A percentile compares a stretch with the other conserved stretches of the same genome.
Conservation (phyloP, 352 stramenopile genomes). For the Globisporangium nagaii region DNA sequence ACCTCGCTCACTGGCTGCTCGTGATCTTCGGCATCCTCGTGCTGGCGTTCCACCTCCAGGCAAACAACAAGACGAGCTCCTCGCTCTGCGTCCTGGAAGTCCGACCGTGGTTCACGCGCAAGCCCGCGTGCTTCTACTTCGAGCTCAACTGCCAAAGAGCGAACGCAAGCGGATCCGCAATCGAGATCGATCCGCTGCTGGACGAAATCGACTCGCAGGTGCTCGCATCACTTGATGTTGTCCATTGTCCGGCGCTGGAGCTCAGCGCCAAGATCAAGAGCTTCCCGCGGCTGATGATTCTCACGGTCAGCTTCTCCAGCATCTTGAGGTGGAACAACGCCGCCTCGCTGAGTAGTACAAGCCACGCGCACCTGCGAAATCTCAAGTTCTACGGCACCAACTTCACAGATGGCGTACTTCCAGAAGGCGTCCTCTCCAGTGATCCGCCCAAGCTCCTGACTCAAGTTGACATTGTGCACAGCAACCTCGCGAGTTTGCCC, state of each 20-base stretch:
- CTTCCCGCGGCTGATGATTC: constrained; percentile 24
- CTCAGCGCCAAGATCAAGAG: constrained; percentile 16
- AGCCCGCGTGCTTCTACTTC: constrained; percentile 25
- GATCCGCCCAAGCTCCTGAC: constrained; percentile 19
- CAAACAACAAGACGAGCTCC: neutral
- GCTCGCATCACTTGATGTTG: constrained; percentile 22
- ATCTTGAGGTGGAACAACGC: constrained; percentile 18
- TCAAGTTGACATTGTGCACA: constrained; percentile 27
- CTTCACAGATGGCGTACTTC: constrained; percentile 23
- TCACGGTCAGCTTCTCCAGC: constrained; percentile 41
- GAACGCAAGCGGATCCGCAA: constrained; percentile 2
- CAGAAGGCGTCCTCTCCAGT: constrained; percentile 16
- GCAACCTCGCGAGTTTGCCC: constrained; percentile 19
- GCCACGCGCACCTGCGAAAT: constrained; percentile 17
- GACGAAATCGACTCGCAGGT: constrained; percentile 14
- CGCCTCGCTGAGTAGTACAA: constrained; percentile 15
- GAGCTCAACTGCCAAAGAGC: constrained; percentile 15
- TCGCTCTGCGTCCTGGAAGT: constrained; percentile 21
- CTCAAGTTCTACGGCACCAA: constrained; percentile 27
- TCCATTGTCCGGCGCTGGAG: constrained; percentile 31
- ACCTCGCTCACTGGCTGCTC: constrained; percentile 10
- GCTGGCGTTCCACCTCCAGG: constrained; percentile 14
- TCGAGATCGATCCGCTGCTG: constrained; percentile 16
- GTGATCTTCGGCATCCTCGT: constrained; percentile 8
- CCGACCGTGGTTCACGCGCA: constrained; percentile 20